Evolutionary conservation across 108 stramenopile genomes (phyloP).

Genomic region (Fistulifera pelliculosa): DNA sequence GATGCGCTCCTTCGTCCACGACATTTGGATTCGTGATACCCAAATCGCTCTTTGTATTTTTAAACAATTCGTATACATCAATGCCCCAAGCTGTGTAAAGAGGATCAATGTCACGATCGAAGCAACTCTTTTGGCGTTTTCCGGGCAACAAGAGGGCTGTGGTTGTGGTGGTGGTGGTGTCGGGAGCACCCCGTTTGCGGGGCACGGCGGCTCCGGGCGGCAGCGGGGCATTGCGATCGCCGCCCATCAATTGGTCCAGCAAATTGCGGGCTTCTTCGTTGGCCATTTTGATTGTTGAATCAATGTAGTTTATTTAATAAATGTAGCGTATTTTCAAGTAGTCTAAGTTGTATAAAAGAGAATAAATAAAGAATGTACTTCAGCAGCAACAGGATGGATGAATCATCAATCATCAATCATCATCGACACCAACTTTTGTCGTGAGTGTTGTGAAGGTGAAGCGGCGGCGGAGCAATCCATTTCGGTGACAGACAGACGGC

Average conservation of each 20-base stretch:
- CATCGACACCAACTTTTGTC: too few species aligned
- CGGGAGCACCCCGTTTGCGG: slow-evolving; percentile 12
- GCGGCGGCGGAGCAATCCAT: too few species aligned
- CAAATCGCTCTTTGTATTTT: slow-evolving; percentile 80
- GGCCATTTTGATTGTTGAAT: slow-evolving; percentile 15
- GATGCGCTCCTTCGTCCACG: slow-evolving; percentile 56
- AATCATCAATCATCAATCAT: too few species aligned
- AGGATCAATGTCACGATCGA: slow-evolving; percentile 75
- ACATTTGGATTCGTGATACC: slow-evolving; percentile 53
- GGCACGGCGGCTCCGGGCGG: slow-evolving; percentile 43
- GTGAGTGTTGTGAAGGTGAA: too few species aligned
- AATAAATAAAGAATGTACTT: too few species aligned
- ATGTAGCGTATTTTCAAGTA: too few species aligned
- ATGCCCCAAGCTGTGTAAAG: slow-evolving; percentile 85
- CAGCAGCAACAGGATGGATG: too few species aligned
- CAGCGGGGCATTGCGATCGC: slow-evolving; percentile 70
- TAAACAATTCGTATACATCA: slow-evolving; percentile 82
- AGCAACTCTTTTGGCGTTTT: slow-evolving; percentile 57
- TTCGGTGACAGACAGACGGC: too few species aligned
- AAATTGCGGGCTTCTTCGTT: slow-evolving; percentile 68
- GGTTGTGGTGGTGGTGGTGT: slow-evolving; percentile 6
- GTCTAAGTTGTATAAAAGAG: too few species aligned
- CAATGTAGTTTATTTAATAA: neutral
- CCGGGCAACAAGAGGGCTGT: slow-evolving; percentile 27
- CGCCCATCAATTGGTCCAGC: slow-evolving; percentile 84